These are phyloP conservation scores for Hibiscus syriacus DNA, from an alignment of 345 rosid species.

Conservation along the genomic window DNA sequence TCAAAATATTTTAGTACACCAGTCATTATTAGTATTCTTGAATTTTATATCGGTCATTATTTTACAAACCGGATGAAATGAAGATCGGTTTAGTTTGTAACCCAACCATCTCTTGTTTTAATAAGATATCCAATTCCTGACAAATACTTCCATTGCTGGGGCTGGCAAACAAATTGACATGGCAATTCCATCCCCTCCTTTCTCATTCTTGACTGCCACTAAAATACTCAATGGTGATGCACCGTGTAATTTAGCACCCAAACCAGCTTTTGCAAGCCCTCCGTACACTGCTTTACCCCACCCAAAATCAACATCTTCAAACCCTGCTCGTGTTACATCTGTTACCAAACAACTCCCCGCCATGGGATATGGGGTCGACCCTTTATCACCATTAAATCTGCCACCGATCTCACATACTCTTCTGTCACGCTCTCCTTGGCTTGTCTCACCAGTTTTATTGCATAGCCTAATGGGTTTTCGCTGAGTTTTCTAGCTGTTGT, in stretches of 20 bases:
- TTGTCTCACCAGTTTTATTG: not conserved
- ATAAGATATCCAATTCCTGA: not conserved
- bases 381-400: constrained; percentile 32
- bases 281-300: not conserved
- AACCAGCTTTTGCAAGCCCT: not conserved
- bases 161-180: not conserved
- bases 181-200: not conserved
- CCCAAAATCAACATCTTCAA: not conserved
- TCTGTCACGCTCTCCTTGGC: not conserved
- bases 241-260: not conserved
- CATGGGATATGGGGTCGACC: constrained; percentile 28
- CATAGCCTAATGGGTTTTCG: not conserved
- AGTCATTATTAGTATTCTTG: no score
- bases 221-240: not conserved
- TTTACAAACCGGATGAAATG: not conserved
- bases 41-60: no score
- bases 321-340: constrained; percentile 20
- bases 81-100: not conserved
- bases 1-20: no score
- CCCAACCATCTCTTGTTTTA: not conserved
- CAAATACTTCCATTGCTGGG: not conserved
- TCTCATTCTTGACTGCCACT: not conserved
- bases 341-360: constrained; percentile 28
- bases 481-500: not conserved
- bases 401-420: constrained; percentile 36